Percentiles rank a stretch among this genome's conserved stretches.
These are phyloP conservation scores for Pisolithus tinctorius DNA, from an alignment of 768 basidiomycete species.

Conservation along the genomic window DNA sequence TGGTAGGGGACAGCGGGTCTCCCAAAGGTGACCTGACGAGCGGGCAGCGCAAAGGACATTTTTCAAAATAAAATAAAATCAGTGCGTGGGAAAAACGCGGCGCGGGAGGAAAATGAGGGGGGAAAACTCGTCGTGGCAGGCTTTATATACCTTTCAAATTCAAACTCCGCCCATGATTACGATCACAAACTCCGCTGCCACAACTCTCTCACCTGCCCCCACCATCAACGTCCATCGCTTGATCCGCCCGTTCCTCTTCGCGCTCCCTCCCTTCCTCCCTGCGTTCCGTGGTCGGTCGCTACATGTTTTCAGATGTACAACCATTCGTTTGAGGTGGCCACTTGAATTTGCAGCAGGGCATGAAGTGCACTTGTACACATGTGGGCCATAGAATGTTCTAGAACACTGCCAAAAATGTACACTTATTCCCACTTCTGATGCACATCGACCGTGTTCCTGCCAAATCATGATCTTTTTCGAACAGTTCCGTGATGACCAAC, in stretches of 20 bases:
- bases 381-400: constrained; percentile 18
- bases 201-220: constrained; percentile 19
- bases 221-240: constrained; percentile 10
- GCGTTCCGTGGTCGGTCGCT: background rate
- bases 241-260: background rate
- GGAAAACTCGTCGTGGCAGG: constrained; percentile 4
- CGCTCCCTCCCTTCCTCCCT: background rate
- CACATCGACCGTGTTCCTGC: background rate
- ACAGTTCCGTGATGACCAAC: too few species aligned
- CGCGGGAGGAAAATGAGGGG: constrained; percentile 18
- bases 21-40: constrained; percentile 74
- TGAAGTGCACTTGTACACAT: too few species aligned
- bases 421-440: constrained; percentile 9
- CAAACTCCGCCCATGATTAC: constrained; percentile 26
- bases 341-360: too few species aligned
- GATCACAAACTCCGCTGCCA: constrained; percentile 3
- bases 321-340: too few species aligned
- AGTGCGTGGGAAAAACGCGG: constrained; percentile 19
- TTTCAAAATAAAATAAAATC: constrained; percentile 5
- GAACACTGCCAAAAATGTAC: constrained; percentile 14
- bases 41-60: constrained; percentile 64
- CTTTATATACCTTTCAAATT: constrained; percentile 24
- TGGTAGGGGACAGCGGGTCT: constrained; percentile 47
- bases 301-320: background rate
- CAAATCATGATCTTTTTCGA: background rate